phyloP scores from a whole-genome alignment of 345 rosid genomes.

The Kandelia obovata region DNA sequence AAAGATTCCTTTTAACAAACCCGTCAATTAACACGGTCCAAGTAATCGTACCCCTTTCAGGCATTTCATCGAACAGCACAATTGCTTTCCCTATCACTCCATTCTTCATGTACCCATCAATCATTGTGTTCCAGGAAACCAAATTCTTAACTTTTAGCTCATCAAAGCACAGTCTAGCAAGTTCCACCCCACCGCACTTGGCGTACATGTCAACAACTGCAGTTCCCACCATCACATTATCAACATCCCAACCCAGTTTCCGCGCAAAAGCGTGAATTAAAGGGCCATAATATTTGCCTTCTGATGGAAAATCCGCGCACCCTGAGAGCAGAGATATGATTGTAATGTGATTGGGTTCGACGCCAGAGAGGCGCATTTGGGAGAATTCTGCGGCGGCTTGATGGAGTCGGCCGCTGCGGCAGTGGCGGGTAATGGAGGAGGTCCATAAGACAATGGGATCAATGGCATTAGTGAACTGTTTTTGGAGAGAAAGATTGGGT shows the following conservation, averaged over 20 bases:
- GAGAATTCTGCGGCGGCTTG: conserved; percentile 51
- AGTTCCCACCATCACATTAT: conserved; percentile 25
- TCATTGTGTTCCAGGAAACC: conserved; percentile 25
- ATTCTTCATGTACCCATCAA: conserved; percentile 24
- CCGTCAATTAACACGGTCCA: conserved; percentile 30
- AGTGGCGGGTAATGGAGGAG: conserved; percentile 57
- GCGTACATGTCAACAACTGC: conserved; percentile 25
- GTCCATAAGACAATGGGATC: conserved; percentile 60
- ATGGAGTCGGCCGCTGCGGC: conserved; percentile 51
- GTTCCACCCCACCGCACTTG: conserved; percentile 15
- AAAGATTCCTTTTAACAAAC: conserved; percentile 24
- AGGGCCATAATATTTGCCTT: conserved; percentile 39
- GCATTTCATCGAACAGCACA: conserved; percentile 29
- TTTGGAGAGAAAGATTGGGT: conserved; percentile 16
- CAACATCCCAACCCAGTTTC: conserved; percentile 36
- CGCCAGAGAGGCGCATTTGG: conserved; percentile 51
- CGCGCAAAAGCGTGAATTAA: conserved; percentile 55
- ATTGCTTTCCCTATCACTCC: conserved; percentile 7
- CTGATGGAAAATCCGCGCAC: conserved; percentile 39
- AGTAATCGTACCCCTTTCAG: conserved; percentile 19
- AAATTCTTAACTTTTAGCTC: conserved; percentile 15
- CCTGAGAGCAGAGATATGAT: conserved; percentile 51
- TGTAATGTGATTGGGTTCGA: conserved; percentile 65
- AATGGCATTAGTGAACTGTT: conserved; percentile 10
- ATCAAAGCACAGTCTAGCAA: conserved; percentile 19